Base-by-base conservation (phyloP, 2,329 filamentous ascomycete species). In the Chaetomium sp. region DNA sequence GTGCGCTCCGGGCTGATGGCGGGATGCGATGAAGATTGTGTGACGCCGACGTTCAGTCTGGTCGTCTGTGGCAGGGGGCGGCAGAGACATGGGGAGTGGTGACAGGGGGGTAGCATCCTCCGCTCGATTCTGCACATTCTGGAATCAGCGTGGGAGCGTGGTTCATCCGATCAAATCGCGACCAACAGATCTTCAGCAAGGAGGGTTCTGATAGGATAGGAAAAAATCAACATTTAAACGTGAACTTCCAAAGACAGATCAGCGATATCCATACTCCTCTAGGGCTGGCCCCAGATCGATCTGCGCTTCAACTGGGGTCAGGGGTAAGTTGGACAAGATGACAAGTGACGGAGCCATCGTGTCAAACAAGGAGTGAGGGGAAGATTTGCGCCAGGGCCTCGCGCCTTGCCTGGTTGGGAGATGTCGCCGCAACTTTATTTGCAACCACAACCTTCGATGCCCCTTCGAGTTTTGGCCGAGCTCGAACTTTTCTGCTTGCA, bases 161-260 rank as follows among this genome's bases (percentile, higher is more conserved):
- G 31, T 42, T 42, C 21, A 27, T 57, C 33, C 33, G 54, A 57
- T 42, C 38, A 33, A n/a, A 58, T 33, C 38, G 19, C 38, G 42
- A 49, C 23, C 6, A 58, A 38, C 53, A 5, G 57, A 59, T 59
- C 57, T 50, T 23, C 45, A 31, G 31, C 57, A 27, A 50, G 57
- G 57, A 27, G 10, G 27, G n/a, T 29, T 45, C n/a, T 59, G 57
- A 59, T 23, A 25, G 27, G 29, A 50, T 25, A 56, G n/a, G 42
- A 51, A 29, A 57, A 38, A 38, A 9, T 59, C 57, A 51, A n/a
- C 45, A 51, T 59, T 58, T 49, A 58, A 49, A 58, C 42, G 56
- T n/a, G 29, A 27, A 25, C 9, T 51, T 38, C 38, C 47, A 49
- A 19, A 42, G 21, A 27, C 29, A 25, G 57, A 59, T 59, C 57